phyloP scores from a whole-genome alignment of 2,329 filamentous ascomycete species.

The Acephala macrosclerotiorum region DNA sequence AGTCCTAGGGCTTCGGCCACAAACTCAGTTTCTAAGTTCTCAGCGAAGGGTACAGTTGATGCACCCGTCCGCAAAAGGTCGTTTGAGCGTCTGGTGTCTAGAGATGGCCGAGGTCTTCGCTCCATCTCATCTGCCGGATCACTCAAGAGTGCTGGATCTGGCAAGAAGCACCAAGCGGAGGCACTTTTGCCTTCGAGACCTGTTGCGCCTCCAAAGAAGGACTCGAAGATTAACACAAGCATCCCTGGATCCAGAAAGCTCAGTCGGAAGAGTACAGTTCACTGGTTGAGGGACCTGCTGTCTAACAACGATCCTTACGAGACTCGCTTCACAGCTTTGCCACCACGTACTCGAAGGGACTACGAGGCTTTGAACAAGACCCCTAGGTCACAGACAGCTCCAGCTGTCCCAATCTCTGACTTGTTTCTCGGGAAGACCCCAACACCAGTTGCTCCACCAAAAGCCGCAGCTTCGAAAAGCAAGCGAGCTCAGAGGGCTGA shows the following conservation, averaged over 20 bases:
- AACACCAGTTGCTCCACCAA: constrained; percentile 13
- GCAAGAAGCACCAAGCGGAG: constrained; percentile 14
- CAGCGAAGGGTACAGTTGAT: constrained; percentile 13
- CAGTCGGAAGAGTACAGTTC: constrained; percentile 34
- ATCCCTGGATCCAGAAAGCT: constrained; percentile 20
- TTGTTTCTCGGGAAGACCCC: constrained; percentile 29
- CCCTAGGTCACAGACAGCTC: constrained; percentile 22
- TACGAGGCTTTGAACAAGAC: constrained; percentile 22
- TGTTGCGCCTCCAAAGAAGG: constrained; percentile 9
- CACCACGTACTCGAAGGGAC: constrained; percentile 33
- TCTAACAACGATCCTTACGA: constrained; percentile 38
- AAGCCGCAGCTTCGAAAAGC: constrained; percentile 3
- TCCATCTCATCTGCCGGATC: constrained; percentile 32
- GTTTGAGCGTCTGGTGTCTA: constrained; percentile 19
- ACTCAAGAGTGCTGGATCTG: constrained; percentile 16
- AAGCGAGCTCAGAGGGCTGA: constrained; percentile 25
- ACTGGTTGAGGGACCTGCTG: constrained; percentile 41
- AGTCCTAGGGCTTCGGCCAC: constrained; percentile 24
- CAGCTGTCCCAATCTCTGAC: constrained; percentile 22
- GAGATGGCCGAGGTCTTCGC: constrained; percentile 20
- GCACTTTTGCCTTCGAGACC: constrained; percentile 1
- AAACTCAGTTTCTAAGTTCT: constrained; percentile 23
- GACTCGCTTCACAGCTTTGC: constrained; percentile 39
- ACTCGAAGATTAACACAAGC: background rate
- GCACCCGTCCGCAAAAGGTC: constrained; percentile 19